phyloP scores from a whole-genome alignment of 2,329 filamentous ascomycete genomes.

The Rhynchosporium agropyri region DNA sequence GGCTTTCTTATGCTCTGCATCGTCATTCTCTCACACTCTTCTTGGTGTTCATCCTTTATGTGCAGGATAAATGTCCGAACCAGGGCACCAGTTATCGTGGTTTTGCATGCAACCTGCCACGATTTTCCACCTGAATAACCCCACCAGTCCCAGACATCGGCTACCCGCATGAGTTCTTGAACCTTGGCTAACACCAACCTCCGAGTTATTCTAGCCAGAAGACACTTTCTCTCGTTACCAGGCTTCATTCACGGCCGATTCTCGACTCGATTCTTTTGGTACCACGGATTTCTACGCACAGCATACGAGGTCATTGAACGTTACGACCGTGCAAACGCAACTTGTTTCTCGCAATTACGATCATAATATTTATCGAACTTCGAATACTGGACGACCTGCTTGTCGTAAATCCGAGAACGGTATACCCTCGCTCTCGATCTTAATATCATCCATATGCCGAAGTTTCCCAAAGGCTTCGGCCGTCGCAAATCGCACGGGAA shows the following conservation, averaged over 20 bases:
- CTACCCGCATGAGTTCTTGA: slow-evolving; percentile 34
- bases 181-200: slow-evolving; percentile 35
- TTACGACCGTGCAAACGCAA: background rate
- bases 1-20: background rate
- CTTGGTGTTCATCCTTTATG: background rate
- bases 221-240: slow-evolving; percentile 36
- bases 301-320: slow-evolving; percentile 17
- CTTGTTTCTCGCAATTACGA: background rate
- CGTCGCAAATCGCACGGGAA: slow-evolving; percentile 43
- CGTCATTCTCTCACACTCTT: background rate
- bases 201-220: slow-evolving; percentile 31
- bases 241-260: slow-evolving; percentile 24
- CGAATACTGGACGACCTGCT: slow-evolving; percentile 17
- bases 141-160: slow-evolving; percentile 32
- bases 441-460: slow-evolving; percentile 42
- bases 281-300: slow-evolving; percentile 21
- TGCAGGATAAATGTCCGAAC: slow-evolving; percentile 26
- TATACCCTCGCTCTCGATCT: slow-evolving; percentile 14
- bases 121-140: slow-evolving; percentile 24
- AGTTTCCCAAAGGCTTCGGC: slow-evolving; percentile 42
- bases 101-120: slow-evolving; percentile 30
- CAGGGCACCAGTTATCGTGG: slow-evolving; percentile 29
- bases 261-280: slow-evolving; percentile 19
- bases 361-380: slow-evolving; percentile 4
- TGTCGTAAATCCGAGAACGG: slow-evolving; percentile 23